phyloP scores from a whole-genome alignment of 108 stramenopile species.

The Ochromonas danica region DNA sequence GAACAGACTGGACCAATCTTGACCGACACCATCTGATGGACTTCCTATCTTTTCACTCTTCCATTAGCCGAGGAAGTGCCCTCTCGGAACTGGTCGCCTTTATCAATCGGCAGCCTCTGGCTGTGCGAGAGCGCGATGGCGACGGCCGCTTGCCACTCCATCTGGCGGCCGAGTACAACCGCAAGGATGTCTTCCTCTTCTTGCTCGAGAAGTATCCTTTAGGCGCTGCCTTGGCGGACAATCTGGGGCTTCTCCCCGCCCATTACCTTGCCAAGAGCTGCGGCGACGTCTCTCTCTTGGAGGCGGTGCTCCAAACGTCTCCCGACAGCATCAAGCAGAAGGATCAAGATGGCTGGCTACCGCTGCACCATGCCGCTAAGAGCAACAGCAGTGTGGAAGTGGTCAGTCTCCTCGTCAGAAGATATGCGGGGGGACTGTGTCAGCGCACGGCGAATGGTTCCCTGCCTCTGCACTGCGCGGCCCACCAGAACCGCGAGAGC shows the following conservation, averaged over 20 bases:
- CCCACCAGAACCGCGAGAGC: neutral
- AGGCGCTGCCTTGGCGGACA: neutral
- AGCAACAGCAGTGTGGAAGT: neutral
- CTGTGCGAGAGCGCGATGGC: neutral
- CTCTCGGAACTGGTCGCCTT: no score
- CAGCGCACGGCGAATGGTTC: neutral
- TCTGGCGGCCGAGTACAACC: neutral
- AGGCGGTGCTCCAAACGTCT: neutral
- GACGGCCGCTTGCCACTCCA: constrained; percentile 1
- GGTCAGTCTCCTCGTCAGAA: neutral
- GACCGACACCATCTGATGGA: no score
- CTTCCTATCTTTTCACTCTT: no score
- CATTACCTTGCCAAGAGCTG: neutral
- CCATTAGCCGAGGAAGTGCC: no score
- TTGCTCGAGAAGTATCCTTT: neutral
- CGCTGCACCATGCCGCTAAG: neutral
- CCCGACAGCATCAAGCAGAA: neutral
- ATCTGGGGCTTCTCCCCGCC: neutral
- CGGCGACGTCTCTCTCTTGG: neutral
- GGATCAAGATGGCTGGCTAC: neutral
- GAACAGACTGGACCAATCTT: no score
- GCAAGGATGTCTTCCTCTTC: neutral
- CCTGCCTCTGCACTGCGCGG: neutral
- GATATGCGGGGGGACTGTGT: neutral
- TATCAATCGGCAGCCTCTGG: no score